These are phyloP conservation scores for Trypanosoma scelopori DNA, from an alignment of 208 protist genomes.

Conservation along the genomic window DNA sequence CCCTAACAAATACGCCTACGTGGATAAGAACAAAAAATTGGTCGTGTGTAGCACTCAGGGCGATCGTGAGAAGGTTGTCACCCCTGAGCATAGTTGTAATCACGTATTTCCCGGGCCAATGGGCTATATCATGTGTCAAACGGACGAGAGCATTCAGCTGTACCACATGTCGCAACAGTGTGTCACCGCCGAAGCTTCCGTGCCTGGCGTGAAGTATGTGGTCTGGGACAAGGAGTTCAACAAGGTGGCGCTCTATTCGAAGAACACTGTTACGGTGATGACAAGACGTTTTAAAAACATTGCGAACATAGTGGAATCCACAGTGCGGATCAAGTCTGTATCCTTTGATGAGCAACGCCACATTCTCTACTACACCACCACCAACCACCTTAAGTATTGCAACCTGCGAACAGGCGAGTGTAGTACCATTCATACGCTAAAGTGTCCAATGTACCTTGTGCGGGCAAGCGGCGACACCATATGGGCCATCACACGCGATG, in stretches of 20 bases:
- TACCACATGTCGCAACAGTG: slow-evolving; percentile 95
- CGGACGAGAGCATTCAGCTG: slow-evolving; percentile 87
- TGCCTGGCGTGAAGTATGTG: slow-evolving; percentile 88
- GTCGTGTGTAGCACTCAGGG: slow-evolving; percentile 86
- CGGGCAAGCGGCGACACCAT: slow-evolving; percentile 83
- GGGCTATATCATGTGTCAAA: slow-evolving; percentile 77
- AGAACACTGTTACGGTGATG: slow-evolving; percentile 89
- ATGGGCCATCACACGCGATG: slow-evolving; percentile 91
- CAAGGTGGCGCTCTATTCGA: slow-evolving; percentile 92
- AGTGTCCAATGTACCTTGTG: slow-evolving; percentile 96
- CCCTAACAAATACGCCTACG: slow-evolving; percentile 94
- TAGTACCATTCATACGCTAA: slow-evolving; percentile 97
- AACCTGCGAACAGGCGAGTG: slow-evolving; percentile 91
- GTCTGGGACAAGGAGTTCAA: slow-evolving; percentile 93
- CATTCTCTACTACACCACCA: slow-evolving; percentile 98
- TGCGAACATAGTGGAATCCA: slow-evolving; percentile 90
- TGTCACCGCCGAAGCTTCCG: slow-evolving; percentile 60
- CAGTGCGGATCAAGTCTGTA: slow-evolving; percentile 95
- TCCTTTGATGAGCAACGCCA: slow-evolving; percentile 90
- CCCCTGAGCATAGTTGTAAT: slow-evolving; percentile 51
- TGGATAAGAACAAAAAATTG: slow-evolving; percentile 87
- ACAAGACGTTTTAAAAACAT: slow-evolving; percentile 91
- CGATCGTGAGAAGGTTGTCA: slow-evolving; percentile 73
- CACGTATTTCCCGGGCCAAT: slow-evolving; percentile 73
- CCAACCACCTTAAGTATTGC: slow-evolving; percentile 98